Evolutionary conservation across 2,329 filamentous ascomycete species (phyloP).

Genomic region (Fusarium musae): DNA sequence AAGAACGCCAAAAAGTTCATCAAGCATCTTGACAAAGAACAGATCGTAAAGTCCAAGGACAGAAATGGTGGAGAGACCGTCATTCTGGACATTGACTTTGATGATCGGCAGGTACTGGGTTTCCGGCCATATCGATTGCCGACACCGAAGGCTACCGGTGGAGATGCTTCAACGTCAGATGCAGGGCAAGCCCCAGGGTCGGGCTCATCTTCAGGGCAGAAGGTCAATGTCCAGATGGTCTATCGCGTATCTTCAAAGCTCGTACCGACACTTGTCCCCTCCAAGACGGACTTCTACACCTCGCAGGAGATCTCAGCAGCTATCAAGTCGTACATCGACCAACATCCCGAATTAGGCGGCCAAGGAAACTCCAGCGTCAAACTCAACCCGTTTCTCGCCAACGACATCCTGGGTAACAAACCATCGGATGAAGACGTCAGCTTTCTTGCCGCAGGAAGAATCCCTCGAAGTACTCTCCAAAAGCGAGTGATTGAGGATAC

Average conservation of each 20-base stretch:
- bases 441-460: conserved; percentile 30
- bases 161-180: not conserved
- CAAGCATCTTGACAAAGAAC: conserved; percentile 33
- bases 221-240: conserved; percentile 29
- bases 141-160: not conserved
- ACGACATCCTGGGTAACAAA: conserved; percentile 30
- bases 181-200: not conserved
- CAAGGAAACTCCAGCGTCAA: conserved; percentile 33
- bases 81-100: conserved; percentile 38
- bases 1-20: conserved; percentile 42
- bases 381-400: conserved; percentile 35
- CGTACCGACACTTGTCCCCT: conserved; percentile 33
- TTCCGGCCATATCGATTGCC: conserved; percentile 38
- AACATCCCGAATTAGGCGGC: conserved; percentile 30
- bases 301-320: conserved; percentile 32
- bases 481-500: conserved; percentile 35
- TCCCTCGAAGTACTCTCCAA: conserved; percentile 32
- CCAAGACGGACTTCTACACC: conserved; percentile 39
- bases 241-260: conserved; percentile 33
- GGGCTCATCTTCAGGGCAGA: conserved; percentile 15
- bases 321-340: conserved; percentile 37
- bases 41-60: conserved; percentile 30
- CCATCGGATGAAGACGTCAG: conserved; percentile 33
- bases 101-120: conserved; percentile 12
- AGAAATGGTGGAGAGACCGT: conserved; percentile 40